phyloP scores from a whole-genome alignment of 495 filamentous ascomycete genomes.

The Pseudomonodictys pantanalensis region DNA sequence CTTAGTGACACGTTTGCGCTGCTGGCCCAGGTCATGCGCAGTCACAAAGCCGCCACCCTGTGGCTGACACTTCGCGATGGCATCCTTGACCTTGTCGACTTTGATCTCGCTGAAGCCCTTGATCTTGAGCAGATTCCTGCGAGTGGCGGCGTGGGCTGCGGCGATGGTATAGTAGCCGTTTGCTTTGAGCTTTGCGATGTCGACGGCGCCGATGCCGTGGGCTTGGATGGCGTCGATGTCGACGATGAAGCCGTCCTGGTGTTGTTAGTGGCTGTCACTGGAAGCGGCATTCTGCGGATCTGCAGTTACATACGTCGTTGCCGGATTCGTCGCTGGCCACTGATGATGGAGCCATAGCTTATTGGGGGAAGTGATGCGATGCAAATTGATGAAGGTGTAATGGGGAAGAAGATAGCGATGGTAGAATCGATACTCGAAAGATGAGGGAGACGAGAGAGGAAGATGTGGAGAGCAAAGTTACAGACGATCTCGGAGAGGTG shows the following conservation, averaged over 20 bases:
- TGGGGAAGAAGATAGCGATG: neutral
- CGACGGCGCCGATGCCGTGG: conserved; percentile 69
- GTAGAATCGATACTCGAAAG: neutral
- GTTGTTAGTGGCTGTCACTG: neutral
- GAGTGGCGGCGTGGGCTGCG: conserved; percentile 63
- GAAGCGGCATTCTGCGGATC: neutral
- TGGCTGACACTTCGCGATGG: conserved; percentile 69
- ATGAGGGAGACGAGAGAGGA: neutral
- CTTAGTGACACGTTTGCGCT: conserved; percentile 64
- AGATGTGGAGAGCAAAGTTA: neutral
- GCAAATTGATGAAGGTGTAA: neutral
- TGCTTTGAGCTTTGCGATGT: conserved; percentile 71
- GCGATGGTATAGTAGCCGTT: conserved; percentile 70
- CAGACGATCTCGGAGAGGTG: too few relatives aligned
- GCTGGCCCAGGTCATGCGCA: conserved; percentile 65
- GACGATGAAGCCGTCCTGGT: conserved; percentile 55
- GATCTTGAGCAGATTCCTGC: conserved; percentile 66
- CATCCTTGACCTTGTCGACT: conserved; percentile 80
- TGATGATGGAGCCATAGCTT: conserved; percentile 50
- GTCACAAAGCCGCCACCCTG: conserved; percentile 70
- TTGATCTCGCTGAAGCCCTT: conserved; percentile 80
- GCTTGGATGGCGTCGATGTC: conserved; percentile 73
- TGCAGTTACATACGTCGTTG: conserved; percentile 53
- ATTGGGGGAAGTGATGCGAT: neutral
- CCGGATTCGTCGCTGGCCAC: conserved; percentile 53